These are phyloP conservation scores for Saccharomycopsis sp. DNA, from an alignment of 805 yeast genomes.

Conservation along the genomic window DNA sequence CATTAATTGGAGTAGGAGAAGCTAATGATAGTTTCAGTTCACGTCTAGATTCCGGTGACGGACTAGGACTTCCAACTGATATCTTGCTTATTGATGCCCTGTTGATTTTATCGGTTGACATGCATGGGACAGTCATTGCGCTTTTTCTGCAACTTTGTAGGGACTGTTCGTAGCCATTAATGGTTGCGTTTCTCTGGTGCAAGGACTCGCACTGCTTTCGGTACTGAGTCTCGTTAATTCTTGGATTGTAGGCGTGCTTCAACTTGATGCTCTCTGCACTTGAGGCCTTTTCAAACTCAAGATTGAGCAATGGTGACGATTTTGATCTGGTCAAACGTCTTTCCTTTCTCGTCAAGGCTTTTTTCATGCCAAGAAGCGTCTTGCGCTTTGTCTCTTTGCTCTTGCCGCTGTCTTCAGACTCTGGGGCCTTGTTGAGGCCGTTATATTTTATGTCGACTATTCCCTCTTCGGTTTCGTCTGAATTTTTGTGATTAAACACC, in stretches of 20 bases:
- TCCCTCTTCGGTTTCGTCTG: not conserved
- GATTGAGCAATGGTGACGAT: not conserved
- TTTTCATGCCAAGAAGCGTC: not conserved
- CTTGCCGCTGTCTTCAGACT: not conserved
- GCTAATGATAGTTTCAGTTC: not conserved
- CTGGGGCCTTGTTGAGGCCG: not conserved
- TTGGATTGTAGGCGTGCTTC: conserved; percentile 1
- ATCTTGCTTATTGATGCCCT: not conserved
- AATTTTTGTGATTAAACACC: not conserved
- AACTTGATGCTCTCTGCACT: not conserved
- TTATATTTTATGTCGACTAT: not conserved
- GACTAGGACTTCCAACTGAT: not conserved
- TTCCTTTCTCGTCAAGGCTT: not conserved
- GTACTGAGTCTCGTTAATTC: not conserved
- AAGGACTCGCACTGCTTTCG: not conserved
- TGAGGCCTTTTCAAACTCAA: not conserved
- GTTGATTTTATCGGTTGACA: not conserved
- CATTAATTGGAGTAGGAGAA: too few relatives aligned
- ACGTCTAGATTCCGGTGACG: not conserved
- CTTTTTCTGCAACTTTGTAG: not conserved
- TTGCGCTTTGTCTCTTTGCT: not conserved
- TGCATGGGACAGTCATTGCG: not conserved
- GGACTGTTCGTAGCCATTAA: not conserved
- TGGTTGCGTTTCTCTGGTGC: not conserved
- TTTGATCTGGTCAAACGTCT: not conserved